These are phyloP conservation scores for Holtermanniella nyarrowii DNA, from an alignment of 768 basidiomycete genomes.

Conservation along the genomic window DNA sequence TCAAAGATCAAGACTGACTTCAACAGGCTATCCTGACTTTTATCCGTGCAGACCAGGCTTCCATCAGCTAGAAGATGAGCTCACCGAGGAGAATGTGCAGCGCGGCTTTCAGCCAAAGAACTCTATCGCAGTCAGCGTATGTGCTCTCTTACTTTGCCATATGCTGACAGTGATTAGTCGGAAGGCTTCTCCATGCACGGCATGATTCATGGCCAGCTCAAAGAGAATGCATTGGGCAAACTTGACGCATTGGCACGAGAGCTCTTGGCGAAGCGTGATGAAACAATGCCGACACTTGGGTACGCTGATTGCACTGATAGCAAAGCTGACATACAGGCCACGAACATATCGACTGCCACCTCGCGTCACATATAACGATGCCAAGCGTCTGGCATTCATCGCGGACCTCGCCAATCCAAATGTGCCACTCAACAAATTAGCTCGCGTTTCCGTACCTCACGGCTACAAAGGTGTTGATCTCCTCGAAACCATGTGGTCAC, in stretches of 20 bases:
- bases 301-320: conserved; percentile 7
- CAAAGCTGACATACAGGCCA: conserved; percentile 9
- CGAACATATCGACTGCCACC: conserved; percentile 29
- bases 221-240: conserved; percentile 22
- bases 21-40: conserved; percentile 36
- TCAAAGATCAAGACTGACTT: background rate
- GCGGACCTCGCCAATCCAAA: conserved; percentile 30
- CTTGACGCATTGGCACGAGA: conserved; percentile 24
- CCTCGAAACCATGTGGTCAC: conserved; percentile 30
- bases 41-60: conserved; percentile 38
- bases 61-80: conserved; percentile 32
- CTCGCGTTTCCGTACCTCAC: conserved; percentile 25
- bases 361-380: conserved; percentile 34
- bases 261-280: conserved; percentile 26
- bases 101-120: conserved; percentile 30
- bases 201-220: conserved; percentile 23
- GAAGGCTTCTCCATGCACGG: conserved; percentile 38
- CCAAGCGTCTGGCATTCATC: conserved; percentile 28
- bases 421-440: conserved; percentile 27
- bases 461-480: conserved; percentile 36
- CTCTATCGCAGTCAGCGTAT: conserved; percentile 22
- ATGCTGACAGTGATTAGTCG: conserved; percentile 8
- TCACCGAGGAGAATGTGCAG: conserved; percentile 39
- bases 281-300: conserved; percentile 27
- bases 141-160: background rate